phyloP scores from a whole-genome alignment of 139 green algal species.

The Chlorella sp. region DNA sequence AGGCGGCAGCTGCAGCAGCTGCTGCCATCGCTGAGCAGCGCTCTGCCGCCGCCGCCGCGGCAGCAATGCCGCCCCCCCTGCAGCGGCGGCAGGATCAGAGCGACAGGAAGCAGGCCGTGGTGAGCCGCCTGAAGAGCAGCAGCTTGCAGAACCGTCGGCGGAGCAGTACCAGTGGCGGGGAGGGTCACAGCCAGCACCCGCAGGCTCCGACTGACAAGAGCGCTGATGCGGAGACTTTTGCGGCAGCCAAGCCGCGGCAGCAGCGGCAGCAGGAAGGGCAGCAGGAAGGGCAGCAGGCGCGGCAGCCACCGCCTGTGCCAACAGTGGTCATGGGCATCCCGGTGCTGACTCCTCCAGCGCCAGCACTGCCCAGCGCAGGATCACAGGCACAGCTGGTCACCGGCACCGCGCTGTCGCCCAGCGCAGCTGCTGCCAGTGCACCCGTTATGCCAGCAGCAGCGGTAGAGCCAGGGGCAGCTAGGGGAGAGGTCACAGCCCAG shows the following conservation, averaged over 20 bases:
- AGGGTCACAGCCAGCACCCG: neutral
- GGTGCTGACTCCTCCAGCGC: neutral
- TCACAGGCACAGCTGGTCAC: neutral
- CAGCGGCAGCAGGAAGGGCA: neutral
- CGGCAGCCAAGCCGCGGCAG: no score
- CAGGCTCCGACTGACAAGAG: neutral
- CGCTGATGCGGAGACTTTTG: neutral
- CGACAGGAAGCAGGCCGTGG: neutral
- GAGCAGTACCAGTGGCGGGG: neutral
- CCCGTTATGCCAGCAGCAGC: neutral
- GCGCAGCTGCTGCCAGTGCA: neutral
- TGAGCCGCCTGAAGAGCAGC: constrained; percentile 22
- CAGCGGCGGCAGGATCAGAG: neutral
- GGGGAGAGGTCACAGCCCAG: neutral
- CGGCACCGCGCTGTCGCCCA: neutral
- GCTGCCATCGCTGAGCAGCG: constrained; percentile 1
- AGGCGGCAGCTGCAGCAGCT: constrained; percentile 11
- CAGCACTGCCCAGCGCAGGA: neutral
- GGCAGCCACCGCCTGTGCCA: neutral
- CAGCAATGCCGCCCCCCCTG: no score
- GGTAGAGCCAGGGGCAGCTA: neutral
- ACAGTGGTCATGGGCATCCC: constrained; percentile 20
- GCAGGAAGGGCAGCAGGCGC: neutral
- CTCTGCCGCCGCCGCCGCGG: neutral
- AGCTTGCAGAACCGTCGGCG: constrained; percentile 7